Conservation (phyloP, 345 rosid genomes). For the Acer campestre region DNA sequence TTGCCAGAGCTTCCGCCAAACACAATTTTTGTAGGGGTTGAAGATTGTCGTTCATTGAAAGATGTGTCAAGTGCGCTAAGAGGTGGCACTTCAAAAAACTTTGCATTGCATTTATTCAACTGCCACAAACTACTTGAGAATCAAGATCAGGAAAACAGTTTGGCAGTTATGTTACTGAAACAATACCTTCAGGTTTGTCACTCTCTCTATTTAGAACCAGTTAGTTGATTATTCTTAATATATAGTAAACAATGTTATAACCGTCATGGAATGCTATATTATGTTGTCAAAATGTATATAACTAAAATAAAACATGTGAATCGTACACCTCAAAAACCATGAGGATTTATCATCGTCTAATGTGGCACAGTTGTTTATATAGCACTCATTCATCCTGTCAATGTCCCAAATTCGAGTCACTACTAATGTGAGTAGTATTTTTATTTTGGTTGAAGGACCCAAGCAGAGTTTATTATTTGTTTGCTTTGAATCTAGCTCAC, state of each 20-base stretch:
- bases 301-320: too few species aligned
- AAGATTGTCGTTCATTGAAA: slow-evolving; percentile 10
- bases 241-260: neutral
- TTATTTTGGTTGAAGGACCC: neutral
- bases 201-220: neutral
- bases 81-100: neutral
- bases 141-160: neutral
- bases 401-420: too few species aligned
- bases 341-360: too few species aligned
- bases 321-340: neutral
- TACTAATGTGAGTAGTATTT: too few species aligned
- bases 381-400: too few species aligned
- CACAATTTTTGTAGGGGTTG: neutral
- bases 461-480: neutral
- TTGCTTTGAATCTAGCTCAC: neutral
- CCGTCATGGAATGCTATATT: neutral
- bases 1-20: slow-evolving; percentile 24
- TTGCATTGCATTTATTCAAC: neutral
- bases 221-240: neutral
- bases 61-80: neutral
- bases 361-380: too few species aligned
- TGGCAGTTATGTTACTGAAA: neutral
- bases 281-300: neutral
- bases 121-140: neutral
- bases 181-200: neutral